Evolutionary conservation across 176 grass and related monocot genomes (phyloP).

Genomic region (Urochloa ruziziensis): DNA sequence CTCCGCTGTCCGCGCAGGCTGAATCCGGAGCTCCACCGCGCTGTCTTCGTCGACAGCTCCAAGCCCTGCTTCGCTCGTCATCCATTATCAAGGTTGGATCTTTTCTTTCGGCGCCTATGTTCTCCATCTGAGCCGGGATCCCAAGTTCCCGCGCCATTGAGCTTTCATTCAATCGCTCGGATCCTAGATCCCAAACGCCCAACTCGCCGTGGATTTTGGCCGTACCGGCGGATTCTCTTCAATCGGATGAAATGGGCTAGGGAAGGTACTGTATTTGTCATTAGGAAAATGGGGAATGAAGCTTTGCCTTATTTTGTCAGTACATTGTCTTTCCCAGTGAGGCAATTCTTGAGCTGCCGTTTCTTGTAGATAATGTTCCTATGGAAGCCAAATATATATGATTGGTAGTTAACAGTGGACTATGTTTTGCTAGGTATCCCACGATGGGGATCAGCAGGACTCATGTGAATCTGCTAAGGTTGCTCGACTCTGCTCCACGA

Average conservation of each 20-base stretch:
- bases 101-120: too few species aligned
- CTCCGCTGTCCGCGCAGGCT: too few species aligned
- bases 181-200: not conserved
- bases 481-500: constrained; percentile 60
- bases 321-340: not conserved
- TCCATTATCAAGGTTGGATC: not conserved
- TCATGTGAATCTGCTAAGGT: constrained; percentile 70
- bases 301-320: not conserved
- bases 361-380: too few species aligned
- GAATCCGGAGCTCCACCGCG: too few species aligned
- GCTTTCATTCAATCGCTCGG: not conserved
- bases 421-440: not conserved
- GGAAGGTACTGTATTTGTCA: not conserved
- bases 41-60: not conserved
- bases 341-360: not conserved
- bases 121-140: not conserved
- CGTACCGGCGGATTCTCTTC: not conserved
- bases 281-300: not conserved
- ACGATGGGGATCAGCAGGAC: constrained; percentile 61
- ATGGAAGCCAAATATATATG: too few species aligned
- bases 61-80: not conserved
- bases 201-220: not conserved
- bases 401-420: not conserved
- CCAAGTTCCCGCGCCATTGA: not conserved
- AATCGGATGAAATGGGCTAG: not conserved